Evolutionary conservation across 2,329 filamentous ascomycete species (phyloP).

Genomic region (Lachnellula occidentalis): DNA sequence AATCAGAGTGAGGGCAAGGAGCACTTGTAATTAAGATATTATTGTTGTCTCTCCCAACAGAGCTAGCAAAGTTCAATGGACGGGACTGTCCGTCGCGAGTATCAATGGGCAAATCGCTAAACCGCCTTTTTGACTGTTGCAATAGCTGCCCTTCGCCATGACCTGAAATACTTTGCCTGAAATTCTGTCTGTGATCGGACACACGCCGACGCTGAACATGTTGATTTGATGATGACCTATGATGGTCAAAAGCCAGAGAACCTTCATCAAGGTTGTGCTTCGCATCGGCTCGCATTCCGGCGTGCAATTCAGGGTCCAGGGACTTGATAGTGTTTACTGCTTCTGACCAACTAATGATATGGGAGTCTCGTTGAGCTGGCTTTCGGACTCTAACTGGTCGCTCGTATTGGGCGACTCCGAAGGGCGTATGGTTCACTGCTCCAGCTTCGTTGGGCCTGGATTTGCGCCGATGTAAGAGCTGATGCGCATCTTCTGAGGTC

Average conservation of each 20-base stretch:
- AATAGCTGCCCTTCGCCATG: not conserved
- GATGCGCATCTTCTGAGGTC: not conserved
- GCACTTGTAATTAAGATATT: constrained; percentile 2
- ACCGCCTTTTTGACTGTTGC: not conserved
- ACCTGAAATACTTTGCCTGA: not conserved
- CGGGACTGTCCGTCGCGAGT: not conserved
- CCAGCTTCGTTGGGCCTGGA: not conserved
- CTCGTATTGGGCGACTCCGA: not conserved
- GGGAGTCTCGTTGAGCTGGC: constrained; percentile 23
- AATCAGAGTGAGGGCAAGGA: constrained; percentile 25
- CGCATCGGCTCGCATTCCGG: constrained; percentile 23
- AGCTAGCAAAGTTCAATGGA: not conserved
- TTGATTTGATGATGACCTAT: constrained; percentile 1
- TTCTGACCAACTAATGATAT: constrained; percentile 27
- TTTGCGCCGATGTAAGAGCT: not conserved
- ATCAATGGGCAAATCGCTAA: not conserved
- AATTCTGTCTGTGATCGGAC: constrained; percentile 1
- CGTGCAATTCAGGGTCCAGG: constrained; percentile 25
- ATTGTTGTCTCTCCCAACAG: not conserved
- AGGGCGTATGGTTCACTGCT: not conserved
- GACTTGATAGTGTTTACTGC: constrained; percentile 25
- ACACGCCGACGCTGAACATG: not conserved
- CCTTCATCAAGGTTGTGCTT: constrained; percentile 4
- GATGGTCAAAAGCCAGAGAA: constrained; percentile 3
- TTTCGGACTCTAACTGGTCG: constrained; percentile 17